Percentiles rank a stretch among this genome's conserved stretches.
These are phyloP conservation scores for Dicorynia guianensis DNA, from an alignment of 306 rosid genomes.

Conservation along the genomic window DNA sequence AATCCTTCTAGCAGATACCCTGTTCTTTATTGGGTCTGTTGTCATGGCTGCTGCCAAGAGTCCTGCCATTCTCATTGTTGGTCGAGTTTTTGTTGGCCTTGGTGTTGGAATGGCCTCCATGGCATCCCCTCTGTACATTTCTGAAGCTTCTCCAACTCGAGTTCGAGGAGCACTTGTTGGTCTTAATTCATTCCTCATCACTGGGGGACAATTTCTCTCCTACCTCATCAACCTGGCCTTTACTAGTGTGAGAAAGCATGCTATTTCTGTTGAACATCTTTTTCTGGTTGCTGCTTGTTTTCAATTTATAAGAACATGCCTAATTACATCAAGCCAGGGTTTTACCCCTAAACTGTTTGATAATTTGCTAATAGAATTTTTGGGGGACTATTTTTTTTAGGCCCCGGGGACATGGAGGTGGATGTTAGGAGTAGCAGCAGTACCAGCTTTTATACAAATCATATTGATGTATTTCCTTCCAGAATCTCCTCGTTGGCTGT, in stretches of 20 bases:
- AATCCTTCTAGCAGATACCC: constrained; percentile 52
- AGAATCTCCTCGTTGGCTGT: constrained; percentile 77
- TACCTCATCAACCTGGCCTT: constrained; percentile 69
- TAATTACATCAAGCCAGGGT: too few species aligned
- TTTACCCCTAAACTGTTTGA: too few species aligned
- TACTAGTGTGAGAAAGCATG: constrained; percentile 40
- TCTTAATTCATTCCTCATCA: constrained; percentile 64
- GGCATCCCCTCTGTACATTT: constrained; percentile 70
- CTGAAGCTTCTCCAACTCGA: constrained; percentile 70
- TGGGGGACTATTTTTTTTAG: constrained; percentile 33
- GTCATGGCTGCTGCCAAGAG: constrained; percentile 55
- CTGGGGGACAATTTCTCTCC: constrained; percentile 70
- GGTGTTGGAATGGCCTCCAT: constrained; percentile 75
- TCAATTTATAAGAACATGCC: too few species aligned
- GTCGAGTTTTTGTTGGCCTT: constrained; percentile 64
- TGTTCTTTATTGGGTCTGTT: constrained; percentile 56
- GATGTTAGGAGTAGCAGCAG: constrained; percentile 73
- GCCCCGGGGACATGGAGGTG: constrained; percentile 73
- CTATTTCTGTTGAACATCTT: not conserved
- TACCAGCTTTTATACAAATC: constrained; percentile 59
- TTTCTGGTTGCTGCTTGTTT: not conserved
- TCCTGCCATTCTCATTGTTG: constrained; percentile 49
- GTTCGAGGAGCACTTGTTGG: constrained; percentile 70
- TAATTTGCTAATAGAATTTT: too few species aligned
- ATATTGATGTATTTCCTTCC: constrained; percentile 55